Conservation (phyloP, 306 rosid species). For the Betula pendula region DNA sequence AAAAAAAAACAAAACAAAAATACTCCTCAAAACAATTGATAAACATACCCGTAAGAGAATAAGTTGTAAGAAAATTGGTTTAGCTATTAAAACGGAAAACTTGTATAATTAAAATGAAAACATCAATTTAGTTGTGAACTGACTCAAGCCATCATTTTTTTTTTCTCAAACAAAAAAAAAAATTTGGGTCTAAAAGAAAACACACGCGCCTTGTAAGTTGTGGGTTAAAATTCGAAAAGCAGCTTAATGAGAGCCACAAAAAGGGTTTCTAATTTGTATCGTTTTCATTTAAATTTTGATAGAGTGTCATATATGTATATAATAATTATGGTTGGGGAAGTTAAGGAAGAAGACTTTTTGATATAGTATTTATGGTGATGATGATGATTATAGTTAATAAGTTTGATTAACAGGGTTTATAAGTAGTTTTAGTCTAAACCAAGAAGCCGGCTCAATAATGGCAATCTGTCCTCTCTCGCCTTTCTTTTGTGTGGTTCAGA, state of each 20-base stretch:
- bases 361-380: conserved; percentile 25
- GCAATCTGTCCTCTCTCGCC: conserved; percentile 4
- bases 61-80: too few relatives aligned
- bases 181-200: too few relatives aligned
- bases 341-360: conserved; percentile 30
- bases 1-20: too few relatives aligned
- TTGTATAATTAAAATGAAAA: too few relatives aligned
- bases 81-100: too few relatives aligned
- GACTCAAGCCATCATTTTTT: too few relatives aligned
- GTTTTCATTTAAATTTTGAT: conserved; percentile 39
- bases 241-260: conserved; percentile 23
- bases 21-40: too few relatives aligned
- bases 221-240: too few relatives aligned
- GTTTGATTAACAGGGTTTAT: conserved; percentile 22
- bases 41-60: too few relatives aligned
- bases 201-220: too few relatives aligned
- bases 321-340: conserved; percentile 26
- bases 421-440: conserved; percentile 33
- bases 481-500: conserved; percentile 14
- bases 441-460: conserved; percentile 15
- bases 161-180: too few relatives aligned
- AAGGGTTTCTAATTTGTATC: conserved; percentile 41
- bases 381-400: conserved; percentile 3
- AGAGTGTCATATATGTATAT: not conserved
- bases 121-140: too few relatives aligned